Conservation (phyloP, 768 basidiomycete genomes). For the Favolaschia claudopus region DNA sequence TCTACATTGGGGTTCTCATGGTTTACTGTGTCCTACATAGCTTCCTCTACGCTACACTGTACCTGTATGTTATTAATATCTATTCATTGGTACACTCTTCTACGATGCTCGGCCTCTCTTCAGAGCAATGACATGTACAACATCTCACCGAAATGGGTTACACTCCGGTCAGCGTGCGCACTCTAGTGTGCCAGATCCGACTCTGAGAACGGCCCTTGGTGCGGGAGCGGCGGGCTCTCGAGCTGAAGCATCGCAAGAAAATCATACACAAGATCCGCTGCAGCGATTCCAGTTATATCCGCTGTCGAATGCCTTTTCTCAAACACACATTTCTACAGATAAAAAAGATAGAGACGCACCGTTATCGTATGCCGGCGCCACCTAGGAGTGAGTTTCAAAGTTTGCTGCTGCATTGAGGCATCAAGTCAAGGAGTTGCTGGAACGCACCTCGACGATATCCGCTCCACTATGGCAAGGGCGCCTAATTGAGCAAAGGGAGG, state of each 20-base stretch:
- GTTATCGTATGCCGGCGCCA: constrained; percentile 62
- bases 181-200: not conserved
- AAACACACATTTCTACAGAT: not conserved
- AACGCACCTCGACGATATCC: constrained; percentile 54
- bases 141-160: too few relatives aligned
- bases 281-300: constrained; percentile 50
- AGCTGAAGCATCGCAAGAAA: constrained; percentile 49
- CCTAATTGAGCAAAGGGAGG: not conserved
- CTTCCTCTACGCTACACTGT: not conserved
- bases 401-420: not conserved
- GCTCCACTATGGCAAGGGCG: constrained; percentile 44
- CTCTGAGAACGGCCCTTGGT: constrained; percentile 12
- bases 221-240: constrained; percentile 30
- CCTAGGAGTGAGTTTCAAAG: constrained; percentile 29
- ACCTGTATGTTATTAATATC: too few relatives aligned
- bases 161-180: too few relatives aligned
- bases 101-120: too few relatives aligned
- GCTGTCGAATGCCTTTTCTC: not conserved
- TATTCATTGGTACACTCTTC: too few relatives aligned
- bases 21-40: constrained; percentile 21
- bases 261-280: constrained; percentile 54
- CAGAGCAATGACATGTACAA: too few relatives aligned
- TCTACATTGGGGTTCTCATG: constrained; percentile 15
- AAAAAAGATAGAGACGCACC: constrained; percentile 36
- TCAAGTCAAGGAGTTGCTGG: too few relatives aligned